Evolutionary conservation across 345 rosid species (phyloP).

Genomic region (Fremontodendron californicum): DNA sequence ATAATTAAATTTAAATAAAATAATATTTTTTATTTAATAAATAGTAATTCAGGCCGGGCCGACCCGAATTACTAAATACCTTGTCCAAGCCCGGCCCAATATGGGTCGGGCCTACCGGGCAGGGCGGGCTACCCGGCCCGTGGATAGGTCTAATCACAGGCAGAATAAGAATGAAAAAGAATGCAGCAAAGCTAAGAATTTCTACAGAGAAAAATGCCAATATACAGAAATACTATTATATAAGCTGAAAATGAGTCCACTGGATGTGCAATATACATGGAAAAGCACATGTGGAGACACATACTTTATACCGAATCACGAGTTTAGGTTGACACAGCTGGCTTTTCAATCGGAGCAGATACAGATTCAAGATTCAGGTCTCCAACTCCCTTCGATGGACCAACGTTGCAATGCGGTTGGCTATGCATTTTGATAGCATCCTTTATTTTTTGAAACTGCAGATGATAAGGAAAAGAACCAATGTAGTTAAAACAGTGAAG

Average conservation of each 20-base stretch:
- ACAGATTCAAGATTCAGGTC: conserved; percentile 54
- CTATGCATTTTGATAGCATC: conserved; percentile 66
- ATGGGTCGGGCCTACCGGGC: too few species aligned
- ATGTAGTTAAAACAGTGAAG: neutral
- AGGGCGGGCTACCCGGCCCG: too few species aligned
- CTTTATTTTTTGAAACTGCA: conserved; percentile 91
- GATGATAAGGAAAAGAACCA: neutral
- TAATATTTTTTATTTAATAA: too few species aligned
- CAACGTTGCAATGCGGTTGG: conserved; percentile 51
- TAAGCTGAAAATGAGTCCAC: neutral
- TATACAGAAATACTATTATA: conserved; percentile 5
- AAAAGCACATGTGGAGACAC: conserved; percentile 15
- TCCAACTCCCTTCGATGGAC: conserved; percentile 54
- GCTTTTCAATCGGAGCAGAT: conserved; percentile 35
- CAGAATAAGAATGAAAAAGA: conserved; percentile 11
- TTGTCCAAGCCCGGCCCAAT: too few species aligned
- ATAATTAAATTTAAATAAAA: too few species aligned
- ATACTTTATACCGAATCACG: neutral
- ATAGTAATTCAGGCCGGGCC: too few species aligned
- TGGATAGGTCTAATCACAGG: too few species aligned
- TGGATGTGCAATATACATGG: neutral
- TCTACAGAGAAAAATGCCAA: conserved; percentile 3
- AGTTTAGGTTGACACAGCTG: conserved; percentile 35
- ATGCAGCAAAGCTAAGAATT: conserved; percentile 7
- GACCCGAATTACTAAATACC: too few species aligned